Base-by-base conservation (phyloP, 1,284 basidiomycete genomes). In the Apiotrichum mycotoxinovorans region DNA sequence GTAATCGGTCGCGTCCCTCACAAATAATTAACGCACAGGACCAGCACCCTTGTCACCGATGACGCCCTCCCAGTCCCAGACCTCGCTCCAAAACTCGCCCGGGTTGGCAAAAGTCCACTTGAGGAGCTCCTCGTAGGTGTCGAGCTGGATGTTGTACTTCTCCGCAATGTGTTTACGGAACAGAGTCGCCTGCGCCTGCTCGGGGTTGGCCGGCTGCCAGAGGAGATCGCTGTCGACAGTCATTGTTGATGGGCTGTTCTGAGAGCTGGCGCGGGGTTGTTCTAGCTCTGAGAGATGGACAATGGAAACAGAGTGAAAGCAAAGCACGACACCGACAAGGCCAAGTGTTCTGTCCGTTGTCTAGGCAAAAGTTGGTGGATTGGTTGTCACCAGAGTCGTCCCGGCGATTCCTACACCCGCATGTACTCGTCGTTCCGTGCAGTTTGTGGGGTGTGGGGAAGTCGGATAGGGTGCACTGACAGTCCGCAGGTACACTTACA, bases 41-140 rank as follows among this genome's bases (percentile, higher is more conserved):
- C 41, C 59, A 8, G 41, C 23, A 23, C 83, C 83, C 72, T 85
- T 86, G 61, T 81, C 66, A 22, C 88, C 87, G 46, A 88, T 78
- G 60, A 91, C 80, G 38, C 75, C 74, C 17, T 86, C 85, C 53
- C 82, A 81, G 69, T 89, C 87, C 89, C 89, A 93, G 11, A 89
- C 84, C n/a, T 82, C 75, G 38, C 78, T 78, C 89, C 89, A 91
- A 74, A 91, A 91, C 34, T 78, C 72, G 61, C 83, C 82, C 58
- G 87, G 80, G 65, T 87, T 71, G 27, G 75, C 67, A 27, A 80
- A 83, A 1, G 87, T 89, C 89, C 89, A 91, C 51, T 66, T 71
- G 74, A 85, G 88, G 4, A 91, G 80, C 46, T 88, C 84, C 52
- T 82, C 72, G 72, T 91, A 91, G 25, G 81, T 80, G 33, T 68